Conservation (phyloP, 208 protist genomes). For the Leishmania tarentolae region DNA sequence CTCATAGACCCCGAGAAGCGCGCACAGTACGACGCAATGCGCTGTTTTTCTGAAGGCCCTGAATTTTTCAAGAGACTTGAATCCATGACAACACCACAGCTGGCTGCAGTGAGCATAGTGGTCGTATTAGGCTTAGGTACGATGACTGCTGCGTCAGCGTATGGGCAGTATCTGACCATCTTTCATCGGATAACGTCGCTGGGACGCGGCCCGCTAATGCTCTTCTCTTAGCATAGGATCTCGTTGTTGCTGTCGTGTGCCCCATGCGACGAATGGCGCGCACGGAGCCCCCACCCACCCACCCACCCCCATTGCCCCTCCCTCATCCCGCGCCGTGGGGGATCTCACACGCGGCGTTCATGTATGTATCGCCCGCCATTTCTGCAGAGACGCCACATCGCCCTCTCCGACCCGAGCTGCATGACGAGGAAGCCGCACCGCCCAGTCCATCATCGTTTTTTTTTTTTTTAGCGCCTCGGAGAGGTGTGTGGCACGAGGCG, state of each 20-base stretch:
- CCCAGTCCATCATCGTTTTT: neutral
- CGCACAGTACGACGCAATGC: conserved; percentile 61
- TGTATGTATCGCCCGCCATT: too few species aligned
- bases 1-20: conserved; percentile 60
- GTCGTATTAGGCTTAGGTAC: conserved; percentile 29
- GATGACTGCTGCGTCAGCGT: conserved; percentile 24
- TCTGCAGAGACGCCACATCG: neutral
- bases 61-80: conserved; percentile 46
- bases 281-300: too few species aligned
- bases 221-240: conserved; percentile 8
- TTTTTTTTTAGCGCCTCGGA: neutral
- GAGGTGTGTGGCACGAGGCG: neutral
- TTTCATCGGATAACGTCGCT: conserved; percentile 44
- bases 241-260: neutral
- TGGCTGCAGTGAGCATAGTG: conserved; percentile 21
- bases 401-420: neutral
- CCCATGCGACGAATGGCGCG: neutral
- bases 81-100: conserved; percentile 31
- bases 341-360: neutral
- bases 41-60: conserved; percentile 27
- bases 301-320: too few species aligned
- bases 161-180: conserved; percentile 49
- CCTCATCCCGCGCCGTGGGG: neutral
- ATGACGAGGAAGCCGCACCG: neutral
- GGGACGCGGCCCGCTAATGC: conserved; percentile 17